A percentile compares a stretch with the other conserved stretches of the same genome.
These are phyloP conservation scores for Apiotrichum laibachii DNA, from an alignment of 1,284 basidiomycete species.

Conservation along the genomic window DNA sequence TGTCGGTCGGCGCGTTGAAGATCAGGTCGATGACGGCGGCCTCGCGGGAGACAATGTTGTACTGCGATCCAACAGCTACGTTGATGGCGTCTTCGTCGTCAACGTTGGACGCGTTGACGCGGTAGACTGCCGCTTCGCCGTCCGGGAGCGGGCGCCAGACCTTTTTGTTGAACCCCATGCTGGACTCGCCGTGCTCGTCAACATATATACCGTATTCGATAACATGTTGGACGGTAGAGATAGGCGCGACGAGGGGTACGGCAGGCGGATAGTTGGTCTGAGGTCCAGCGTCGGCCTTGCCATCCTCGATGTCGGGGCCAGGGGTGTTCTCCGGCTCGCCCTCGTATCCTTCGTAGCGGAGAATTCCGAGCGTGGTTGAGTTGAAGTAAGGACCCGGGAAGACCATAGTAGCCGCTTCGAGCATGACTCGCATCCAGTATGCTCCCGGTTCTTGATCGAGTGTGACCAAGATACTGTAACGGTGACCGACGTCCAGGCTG, in stretches of 20 bases:
- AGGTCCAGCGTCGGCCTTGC: not conserved
- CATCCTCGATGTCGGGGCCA: not conserved
- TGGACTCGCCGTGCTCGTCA: not conserved
- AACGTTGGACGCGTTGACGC: not conserved
- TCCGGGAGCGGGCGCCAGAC: conserved; percentile 12
- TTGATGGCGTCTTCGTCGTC: not conserved
- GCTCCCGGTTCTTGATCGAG: conserved; percentile 21
- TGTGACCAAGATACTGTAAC: conserved; percentile 28
- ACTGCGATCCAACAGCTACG: not conserved
- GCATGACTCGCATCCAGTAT: conserved; percentile 25
- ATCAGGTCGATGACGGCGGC: conserved; percentile 22
- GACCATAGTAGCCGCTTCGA: conserved; percentile 7
- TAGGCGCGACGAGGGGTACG: conserved; percentile 4
- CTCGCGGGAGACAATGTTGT: no score
- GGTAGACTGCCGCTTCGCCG: conserved; percentile 7
- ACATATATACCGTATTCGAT: conserved; percentile 11
- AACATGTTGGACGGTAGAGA: conserved; percentile 6
- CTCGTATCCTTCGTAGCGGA: conserved; percentile 18
- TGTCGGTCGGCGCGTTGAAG: conserved; percentile 36
- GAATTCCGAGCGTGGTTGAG: conserved; percentile 15
- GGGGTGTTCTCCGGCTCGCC: conserved; percentile 11
- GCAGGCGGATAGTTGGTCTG: conserved; percentile 2
- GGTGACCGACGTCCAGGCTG: conserved; percentile 23
- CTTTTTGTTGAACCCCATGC: conserved; percentile 19
- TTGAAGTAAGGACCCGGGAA: conserved; percentile 8